Evolutionary conservation across 169 alveolate species (phyloP).

Genomic region (Cryptosporidium ubiquitum): DNA sequence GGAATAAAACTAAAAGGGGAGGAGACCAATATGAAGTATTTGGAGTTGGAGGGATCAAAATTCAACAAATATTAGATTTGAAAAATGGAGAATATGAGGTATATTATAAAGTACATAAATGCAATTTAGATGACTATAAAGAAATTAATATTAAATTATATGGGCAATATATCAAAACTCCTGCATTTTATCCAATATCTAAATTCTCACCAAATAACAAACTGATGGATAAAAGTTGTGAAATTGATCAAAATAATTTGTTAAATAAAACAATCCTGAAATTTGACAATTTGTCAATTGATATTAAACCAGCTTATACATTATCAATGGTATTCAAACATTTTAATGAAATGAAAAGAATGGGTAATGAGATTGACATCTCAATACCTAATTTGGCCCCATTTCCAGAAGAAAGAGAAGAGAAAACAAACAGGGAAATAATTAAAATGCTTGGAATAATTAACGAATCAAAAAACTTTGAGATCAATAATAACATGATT

Average conservation of each 20-base stretch:
- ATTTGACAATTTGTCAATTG: conserved; percentile 54
- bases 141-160: conserved; percentile 57
- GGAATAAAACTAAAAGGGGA: conserved; percentile 74
- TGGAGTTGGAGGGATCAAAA: conserved; percentile 77
- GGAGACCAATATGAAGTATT: conserved; percentile 74
- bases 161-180: conserved; percentile 62
- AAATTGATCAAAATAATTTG: conserved; percentile 24
- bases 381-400: conserved; percentile 48
- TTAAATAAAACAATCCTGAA: conserved; percentile 5
- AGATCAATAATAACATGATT: conserved; percentile 14
- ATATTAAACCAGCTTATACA: conserved; percentile 64
- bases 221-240: neutral
- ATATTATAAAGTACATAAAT: conserved; percentile 30
- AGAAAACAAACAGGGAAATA: neutral
- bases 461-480: neutral
- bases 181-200: conserved; percentile 47
- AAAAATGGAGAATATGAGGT: conserved; percentile 73
- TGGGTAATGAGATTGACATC: conserved; percentile 50
- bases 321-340: conserved; percentile 52
- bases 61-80: conserved; percentile 74
- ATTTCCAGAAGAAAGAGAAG: conserved; percentile 51
- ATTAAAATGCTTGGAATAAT: neutral
- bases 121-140: conserved; percentile 62
- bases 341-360: conserved; percentile 64
- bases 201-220: neutral